Evolutionary conservation across 768 basidiomycete genomes (phyloP), one percentile per base, ranked within the genome.

Genomic region (Lepiota brunneoincarnata): DNA sequence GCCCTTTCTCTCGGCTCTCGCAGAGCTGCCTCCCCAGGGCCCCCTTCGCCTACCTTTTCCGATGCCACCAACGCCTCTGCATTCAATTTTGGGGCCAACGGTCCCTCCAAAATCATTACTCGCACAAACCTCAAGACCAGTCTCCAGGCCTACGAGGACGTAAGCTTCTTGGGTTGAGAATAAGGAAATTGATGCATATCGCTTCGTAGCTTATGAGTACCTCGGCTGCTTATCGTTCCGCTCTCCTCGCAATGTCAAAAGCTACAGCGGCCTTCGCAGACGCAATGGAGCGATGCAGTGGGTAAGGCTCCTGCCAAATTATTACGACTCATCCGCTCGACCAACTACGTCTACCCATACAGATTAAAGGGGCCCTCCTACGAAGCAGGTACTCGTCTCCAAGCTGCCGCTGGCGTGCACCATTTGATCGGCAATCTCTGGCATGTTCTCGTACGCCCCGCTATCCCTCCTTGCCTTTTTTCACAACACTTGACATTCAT

Each of bases 361-460:
- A 91, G 89, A 21, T 68, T 92, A 61, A 91, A 91, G 61, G 89
- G 91, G 4, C 87, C 89, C 18, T 76, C 80, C 28, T 90, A 91
- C 64, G 90, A 93, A 64, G 73, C 89, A 21, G 89, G 89, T 10
- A 87, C 89, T 20, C 79, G 90, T 55, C 73, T 96, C 41, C 90
- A 93, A 63, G 93, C 91, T 24, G 85, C 90, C 23, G 86, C 89
- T 17, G 94, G 95, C 4, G 72, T 98, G 40, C 92, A 96, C 68
- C 90, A 95, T 68, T 80, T 98, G 59, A 86, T 96, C 61, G 86
- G 88, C 46, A 96, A 95, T 66, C 91, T 95, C 60, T 93, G 91
- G 81, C 91, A 93, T 68, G 84, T 98, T 54, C 73, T 98, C 66
- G 92, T 93, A 41, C 56, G 85, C 76, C 42, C 39, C 41, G 7